Evolutionary conservation across 2,329 filamentous ascomycete species (phyloP), one percentile per base, ranked within the genome.

Genomic region (Pseudogymnoascus sp.): DNA sequence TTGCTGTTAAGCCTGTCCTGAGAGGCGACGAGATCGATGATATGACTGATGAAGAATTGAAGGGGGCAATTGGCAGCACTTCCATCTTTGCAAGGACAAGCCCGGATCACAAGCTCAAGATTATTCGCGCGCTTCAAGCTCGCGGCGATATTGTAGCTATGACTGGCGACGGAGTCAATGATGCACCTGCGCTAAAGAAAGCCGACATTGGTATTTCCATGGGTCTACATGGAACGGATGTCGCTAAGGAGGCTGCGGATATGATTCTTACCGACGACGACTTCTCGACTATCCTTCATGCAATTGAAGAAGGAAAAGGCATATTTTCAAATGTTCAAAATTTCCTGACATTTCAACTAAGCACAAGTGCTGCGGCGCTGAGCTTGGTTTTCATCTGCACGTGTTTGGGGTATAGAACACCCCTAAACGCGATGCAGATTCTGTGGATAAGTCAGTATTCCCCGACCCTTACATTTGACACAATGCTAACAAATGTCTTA

Each of bases 301-400:
- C 94, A 30, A 99, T 99, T 65, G 94, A 99, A 75, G 94, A 99
- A 78, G 95, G 94, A 76, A 99, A 99, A 76, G 94, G 92, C 62
- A 99, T 99, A 69, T 99, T 99, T 77, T 96, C 94, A 82, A 99
- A 99, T 75, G 97, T 99, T 68, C 94, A 99, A 73, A 99, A 99
- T 75, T 99, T 99, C 77, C 83, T 99, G 66, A 97, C 94, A 0
- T 99, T 99, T 77, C 95, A 99, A 78, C 84, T 99, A 63, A 97
- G 92, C 75, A 99, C 94, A 58, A 97, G 92, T 73, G 94, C 95
- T 19, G 94, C 95, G 62, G 92, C 94, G 65, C 80, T 99, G 67
- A 91, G 90, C 63, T 81, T 99, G 61, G 94, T 99, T 16, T 85
- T 99, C 68, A 76, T 99, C 70, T 97, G 92, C 80, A 97, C 92